A percentile compares a stretch with the other conserved stretches of the same genome.
These are phyloP conservation scores for Xylaria sp. DNA, from an alignment of 495 filamentous ascomycete genomes.

Conservation along the genomic window DNA sequence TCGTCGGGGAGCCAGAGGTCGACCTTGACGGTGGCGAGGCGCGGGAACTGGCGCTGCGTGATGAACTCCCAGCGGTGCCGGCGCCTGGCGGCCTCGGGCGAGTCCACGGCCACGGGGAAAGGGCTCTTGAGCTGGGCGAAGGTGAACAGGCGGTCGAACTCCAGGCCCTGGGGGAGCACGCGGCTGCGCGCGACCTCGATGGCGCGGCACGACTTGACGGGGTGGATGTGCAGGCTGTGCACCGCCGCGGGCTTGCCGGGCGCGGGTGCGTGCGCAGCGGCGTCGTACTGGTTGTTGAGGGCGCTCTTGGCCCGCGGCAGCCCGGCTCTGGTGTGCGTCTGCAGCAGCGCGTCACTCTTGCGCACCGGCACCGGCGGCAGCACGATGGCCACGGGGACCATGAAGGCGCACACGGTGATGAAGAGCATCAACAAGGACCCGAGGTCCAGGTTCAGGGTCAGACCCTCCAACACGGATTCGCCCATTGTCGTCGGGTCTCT, in stretches of 20 bases:
- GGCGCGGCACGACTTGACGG: constrained; percentile 84
- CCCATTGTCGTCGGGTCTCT: constrained; percentile 3
- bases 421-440: constrained; percentile 49
- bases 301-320: constrained; percentile 49
- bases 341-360: constrained; percentile 54
- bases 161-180: constrained; percentile 73
- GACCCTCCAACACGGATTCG: constrained; percentile 19
- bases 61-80: constrained; percentile 75
- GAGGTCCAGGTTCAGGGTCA: constrained; percentile 39
- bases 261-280: constrained; percentile 45
- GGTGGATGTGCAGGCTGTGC: constrained; percentile 86
- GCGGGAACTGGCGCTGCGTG: constrained; percentile 77
- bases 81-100: constrained; percentile 50
- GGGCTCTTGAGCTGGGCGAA: constrained; percentile 73
- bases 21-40: constrained; percentile 74
- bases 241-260: constrained; percentile 49
- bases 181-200: constrained; percentile 74
- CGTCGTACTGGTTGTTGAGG: constrained; percentile 47
- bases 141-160: constrained; percentile 85
- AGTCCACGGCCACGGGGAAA: constrained; percentile 50
- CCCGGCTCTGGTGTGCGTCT: constrained; percentile 52
- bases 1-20: constrained; percentile 83
- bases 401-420: constrained; percentile 54
- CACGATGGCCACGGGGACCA: constrained; percentile 54
- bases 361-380: constrained; percentile 54